phyloP scores from a whole-genome alignment of 2,329 filamentous ascomycete species.

The Meredithiella fracta region DNA sequence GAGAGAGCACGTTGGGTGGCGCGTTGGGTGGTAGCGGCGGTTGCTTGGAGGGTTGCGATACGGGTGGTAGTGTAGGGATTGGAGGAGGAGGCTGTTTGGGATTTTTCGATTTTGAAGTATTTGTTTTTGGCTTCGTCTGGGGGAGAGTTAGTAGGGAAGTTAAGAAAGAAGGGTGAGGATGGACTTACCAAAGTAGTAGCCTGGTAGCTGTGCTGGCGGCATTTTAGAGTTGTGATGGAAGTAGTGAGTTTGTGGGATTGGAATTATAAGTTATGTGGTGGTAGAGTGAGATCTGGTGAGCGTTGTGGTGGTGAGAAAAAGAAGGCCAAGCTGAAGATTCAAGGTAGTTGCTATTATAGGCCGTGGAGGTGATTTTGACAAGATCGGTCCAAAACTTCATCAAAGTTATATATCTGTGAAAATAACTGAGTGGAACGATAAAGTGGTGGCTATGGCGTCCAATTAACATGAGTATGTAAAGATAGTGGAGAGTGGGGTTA shows the following conservation, averaged over 20 bases:
- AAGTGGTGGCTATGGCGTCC: too few relatives aligned
- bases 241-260: not conserved
- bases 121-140: constrained; percentile 41
- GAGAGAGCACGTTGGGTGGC: constrained; percentile 1
- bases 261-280: not conserved
- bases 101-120: constrained; percentile 51
- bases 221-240: not conserved
- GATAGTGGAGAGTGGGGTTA: too few relatives aligned
- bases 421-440: too few relatives aligned
- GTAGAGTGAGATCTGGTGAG: not conserved
- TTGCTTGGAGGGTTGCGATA: not conserved
- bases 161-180: not conserved
- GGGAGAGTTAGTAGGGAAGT: constrained; percentile 1
- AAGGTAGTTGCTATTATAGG: too few relatives aligned
- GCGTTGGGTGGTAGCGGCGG: constrained; percentile 16
- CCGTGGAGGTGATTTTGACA: too few relatives aligned
- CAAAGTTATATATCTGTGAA: too few relatives aligned
- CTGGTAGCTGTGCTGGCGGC: not conserved
- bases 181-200: constrained; percentile 10
- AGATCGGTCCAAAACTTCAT: too few relatives aligned
- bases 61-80: constrained; percentile 19
- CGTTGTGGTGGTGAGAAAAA: too few relatives aligned
- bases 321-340: too few relatives aligned
- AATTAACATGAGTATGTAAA: too few relatives aligned
- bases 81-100: constrained; percentile 32